Evolutionary conservation across 1,284 basidiomycete species (phyloP), one percentile per base, ranked within the genome.

Genomic region (Leccinum variabile): DNA sequence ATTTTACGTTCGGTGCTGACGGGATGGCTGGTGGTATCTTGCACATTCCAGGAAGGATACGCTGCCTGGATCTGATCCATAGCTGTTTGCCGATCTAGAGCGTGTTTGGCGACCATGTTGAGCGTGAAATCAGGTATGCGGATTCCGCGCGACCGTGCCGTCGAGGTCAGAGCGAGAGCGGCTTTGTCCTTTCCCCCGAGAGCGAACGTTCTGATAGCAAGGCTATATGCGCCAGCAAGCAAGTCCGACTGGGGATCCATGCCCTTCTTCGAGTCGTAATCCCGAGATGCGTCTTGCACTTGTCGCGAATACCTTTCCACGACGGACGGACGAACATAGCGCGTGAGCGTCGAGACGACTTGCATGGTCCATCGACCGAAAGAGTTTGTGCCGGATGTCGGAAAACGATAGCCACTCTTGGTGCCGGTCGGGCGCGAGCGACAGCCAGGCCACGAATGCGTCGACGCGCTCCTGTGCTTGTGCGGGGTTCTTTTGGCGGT

Each of bases 121-220:
- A 76, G 70, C 5, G 75, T 75, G 37, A 72, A 72, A 37, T 72
- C 58, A 18, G 70, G 56, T 49, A 72, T 28, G 28, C 28, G 28
- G 28, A 28, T 28, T 28, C 28, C 28, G 28, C 28, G 28, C 28
- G 28, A 28, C 3, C 59, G 65, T 32, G 72, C 71, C 5, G 57
- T 30, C 1, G 65, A 67, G 22, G 71, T 33, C 58, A 74, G 67
- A 44, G 11, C 11, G 3, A 75, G 41, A 10, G 65, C 66, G 41
- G 25, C 25, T 28, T 28, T 3, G 25, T 28, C 25, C 3, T 28
- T 28, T 28, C 25, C 25, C 25, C 25, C 11, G 3, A 75, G 41
- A 10, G 65, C 66, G 41, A 67, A 50, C 3, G 72, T 74, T 62
- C 71, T 66, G 10, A 72, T 39, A 8, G 66, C 60, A 49, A 72